Conservation (phyloP, 192 early-diverging fungal species). For the Lobosporangium transversale region DNA sequence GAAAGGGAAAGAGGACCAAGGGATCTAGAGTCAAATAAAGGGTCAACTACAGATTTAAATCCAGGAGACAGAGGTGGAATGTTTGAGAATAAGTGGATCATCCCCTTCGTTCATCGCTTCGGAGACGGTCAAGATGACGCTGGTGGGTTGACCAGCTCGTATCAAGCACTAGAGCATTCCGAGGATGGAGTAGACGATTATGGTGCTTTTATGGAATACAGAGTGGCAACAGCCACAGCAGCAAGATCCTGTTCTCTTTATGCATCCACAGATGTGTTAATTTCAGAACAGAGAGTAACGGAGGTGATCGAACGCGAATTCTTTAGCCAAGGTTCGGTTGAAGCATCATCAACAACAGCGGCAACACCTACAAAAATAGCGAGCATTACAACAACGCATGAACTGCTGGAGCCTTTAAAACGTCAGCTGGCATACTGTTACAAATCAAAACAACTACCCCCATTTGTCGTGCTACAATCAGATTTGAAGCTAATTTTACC, state of each 20-base stretch:
- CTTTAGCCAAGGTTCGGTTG: not conserved
- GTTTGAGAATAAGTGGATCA: too few species aligned
- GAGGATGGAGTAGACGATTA: conserved; percentile 36
- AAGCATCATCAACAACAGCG: not conserved
- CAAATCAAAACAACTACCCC: not conserved
- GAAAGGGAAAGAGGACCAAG: too few species aligned
- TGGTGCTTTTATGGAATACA: conserved; percentile 17
- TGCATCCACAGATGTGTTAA: conserved; percentile 28
- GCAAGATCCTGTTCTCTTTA: conserved; percentile 8
- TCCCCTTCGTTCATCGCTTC: conserved; percentile 31
- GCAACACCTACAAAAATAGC: not conserved
- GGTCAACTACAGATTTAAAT: too few species aligned
- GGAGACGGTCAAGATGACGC: conserved; percentile 34
- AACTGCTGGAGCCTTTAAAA: too few species aligned
- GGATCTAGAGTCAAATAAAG: not conserved
- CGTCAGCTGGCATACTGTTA: too few species aligned
- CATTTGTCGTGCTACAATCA: conserved; percentile 6
- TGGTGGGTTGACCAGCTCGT: conserved; percentile 32
- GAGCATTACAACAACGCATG: too few species aligned
- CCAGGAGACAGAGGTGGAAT: too few species aligned
- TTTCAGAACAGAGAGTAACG: conserved; percentile 16
- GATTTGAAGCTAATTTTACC: conserved; percentile 27
- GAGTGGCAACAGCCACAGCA: not conserved
- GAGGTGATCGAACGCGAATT: conserved; percentile 5
- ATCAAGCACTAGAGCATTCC: conserved; percentile 15